Evolutionary conservation across 1,284 basidiomycete species (phyloP), one percentile per base, ranked within the genome.

Genomic region (Ganoderma leucocontextum): DNA sequence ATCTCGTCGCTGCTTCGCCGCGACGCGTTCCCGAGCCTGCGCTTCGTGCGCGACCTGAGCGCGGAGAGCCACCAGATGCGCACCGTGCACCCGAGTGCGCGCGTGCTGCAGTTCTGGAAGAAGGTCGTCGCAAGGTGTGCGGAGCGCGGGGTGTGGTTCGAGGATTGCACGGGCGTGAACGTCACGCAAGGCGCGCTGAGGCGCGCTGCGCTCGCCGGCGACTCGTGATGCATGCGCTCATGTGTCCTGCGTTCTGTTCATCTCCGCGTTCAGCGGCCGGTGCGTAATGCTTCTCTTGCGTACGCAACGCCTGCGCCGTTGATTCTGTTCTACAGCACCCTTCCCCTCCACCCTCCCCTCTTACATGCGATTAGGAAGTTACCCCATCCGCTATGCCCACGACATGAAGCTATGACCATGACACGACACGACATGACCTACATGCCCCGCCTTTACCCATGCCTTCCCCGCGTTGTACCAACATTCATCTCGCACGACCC

Each of bases 11-110:
- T 93, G 15, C 75, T 91, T n/a, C 80, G 83, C 44, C 74, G 79
- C 3, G 83, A 86, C 59, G 88, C 89, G 59, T 93, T 93, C 78
- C 91, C 91, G 29, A 77, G 77, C 9, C 78, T 93, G 64, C 80
- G 81, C 72, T 91, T 85, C 75, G 83, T 93, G 65, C 80, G 91
- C 36, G 91, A 93, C 79, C 80, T 93, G 60, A 80, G 79, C 73
- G 63, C 71, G 67, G 78, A 77, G 69, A 80, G 78, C 71, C 75
- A 80, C 65, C 68, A 63, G 41, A 74, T 82, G 71, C 79, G 81
- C 52, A 74, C 73, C 57, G 65, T 70, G 55, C 70, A 72, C 29
- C 79, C 79, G 25, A 73, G 75, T 64, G 67, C 66, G 29, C 75
- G 81, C 59, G 79, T 89, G 42, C 64, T 82, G 29, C 72, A 78